Percentiles rank a stretch among this genome's conserved stretches.
Evolutionary conservation across 441 rosid species (phyloP).

Genomic region (Monsonia emarginata): DNA sequence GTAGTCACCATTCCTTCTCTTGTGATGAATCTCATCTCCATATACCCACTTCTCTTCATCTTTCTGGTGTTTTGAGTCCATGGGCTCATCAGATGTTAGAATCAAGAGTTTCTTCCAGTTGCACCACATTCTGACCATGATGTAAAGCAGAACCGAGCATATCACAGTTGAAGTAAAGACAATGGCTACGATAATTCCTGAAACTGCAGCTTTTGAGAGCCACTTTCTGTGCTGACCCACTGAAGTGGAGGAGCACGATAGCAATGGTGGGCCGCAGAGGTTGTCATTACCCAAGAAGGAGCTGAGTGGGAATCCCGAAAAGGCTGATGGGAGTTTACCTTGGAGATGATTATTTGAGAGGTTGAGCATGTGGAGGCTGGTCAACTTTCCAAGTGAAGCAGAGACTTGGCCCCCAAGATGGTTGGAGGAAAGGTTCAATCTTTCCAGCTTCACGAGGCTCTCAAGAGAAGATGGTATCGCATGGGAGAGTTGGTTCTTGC

Average conservation of each 20-base stretch:
- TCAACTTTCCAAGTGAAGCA: slow-evolving; percentile 49
- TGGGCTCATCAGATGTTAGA: slow-evolving; percentile 22
- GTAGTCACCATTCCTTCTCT: slow-evolving; percentile 18
- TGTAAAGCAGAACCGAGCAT: slow-evolving; percentile 50
- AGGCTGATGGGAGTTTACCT: slow-evolving; percentile 49
- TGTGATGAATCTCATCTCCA: slow-evolving; percentile 13
- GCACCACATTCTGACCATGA: slow-evolving; percentile 61
- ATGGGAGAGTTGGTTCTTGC: slow-evolving; percentile 50
- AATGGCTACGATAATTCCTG: slow-evolving; percentile 39
- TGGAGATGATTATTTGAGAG: slow-evolving; percentile 62
- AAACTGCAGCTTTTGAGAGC: slow-evolving; percentile 36
- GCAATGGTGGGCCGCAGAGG: slow-evolving; percentile 56
- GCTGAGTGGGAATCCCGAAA: slow-evolving; percentile 47
- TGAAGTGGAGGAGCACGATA: slow-evolving; percentile 27
- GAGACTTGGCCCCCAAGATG: slow-evolving; percentile 59
- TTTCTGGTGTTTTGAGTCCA: slow-evolving; percentile 24
- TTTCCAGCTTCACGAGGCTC: slow-evolving; percentile 50
- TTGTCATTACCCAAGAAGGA: slow-evolving; percentile 49
- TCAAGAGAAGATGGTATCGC: slow-evolving; percentile 58
- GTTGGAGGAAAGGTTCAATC: slow-evolving; percentile 62
- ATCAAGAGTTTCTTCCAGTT: slow-evolving; percentile 45
- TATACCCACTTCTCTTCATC: slow-evolving; percentile 14
- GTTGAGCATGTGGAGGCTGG: slow-evolving; percentile 63
- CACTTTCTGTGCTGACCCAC: slow-evolving; percentile 19
- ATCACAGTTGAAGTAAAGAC: slow-evolving; percentile 47